Conservation (phyloP, 2,329 filamentous ascomycete genomes). For the Arthroderma uncinatum region DNA sequence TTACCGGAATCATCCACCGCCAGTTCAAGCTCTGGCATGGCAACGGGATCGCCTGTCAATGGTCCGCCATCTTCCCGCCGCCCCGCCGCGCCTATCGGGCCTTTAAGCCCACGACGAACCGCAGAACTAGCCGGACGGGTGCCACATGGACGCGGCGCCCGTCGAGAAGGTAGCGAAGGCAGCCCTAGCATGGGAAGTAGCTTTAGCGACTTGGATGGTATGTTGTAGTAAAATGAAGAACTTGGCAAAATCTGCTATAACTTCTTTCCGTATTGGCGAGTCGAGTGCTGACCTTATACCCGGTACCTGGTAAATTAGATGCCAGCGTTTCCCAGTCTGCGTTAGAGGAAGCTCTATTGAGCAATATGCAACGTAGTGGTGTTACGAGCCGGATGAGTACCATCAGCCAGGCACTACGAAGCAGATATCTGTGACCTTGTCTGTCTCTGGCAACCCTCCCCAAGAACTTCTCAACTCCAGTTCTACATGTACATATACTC, state of each 20-base stretch:
- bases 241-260: neutral
- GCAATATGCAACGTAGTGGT: conserved; percentile 48
- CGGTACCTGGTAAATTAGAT: conserved; percentile 30
- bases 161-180: conserved; percentile 41
- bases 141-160: conserved; percentile 31
- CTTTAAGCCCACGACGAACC: conserved; percentile 35
- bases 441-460: no score
- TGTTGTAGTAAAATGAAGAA: conserved; percentile 9
- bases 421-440: conserved; percentile 35
- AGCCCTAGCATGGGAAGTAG: conserved; percentile 54
- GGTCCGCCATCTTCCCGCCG: neutral
- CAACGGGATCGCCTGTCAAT: conserved; percentile 15
- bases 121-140: conserved; percentile 40
- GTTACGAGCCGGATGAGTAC: conserved; percentile 41
- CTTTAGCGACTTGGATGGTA: conserved; percentile 55
- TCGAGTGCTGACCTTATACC: neutral
- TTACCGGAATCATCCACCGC: conserved; percentile 23
- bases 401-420: conserved; percentile 30
- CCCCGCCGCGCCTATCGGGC: conserved; percentile 16
- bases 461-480: neutral
- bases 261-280: neutral
- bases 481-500: neutral
- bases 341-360: conserved; percentile 52
- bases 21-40: conserved; percentile 31
- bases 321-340: conserved; percentile 54